phyloP scores from a whole-genome alignment of 257 asterid genomes.

The Ophiorrhiza pumila region DNA sequence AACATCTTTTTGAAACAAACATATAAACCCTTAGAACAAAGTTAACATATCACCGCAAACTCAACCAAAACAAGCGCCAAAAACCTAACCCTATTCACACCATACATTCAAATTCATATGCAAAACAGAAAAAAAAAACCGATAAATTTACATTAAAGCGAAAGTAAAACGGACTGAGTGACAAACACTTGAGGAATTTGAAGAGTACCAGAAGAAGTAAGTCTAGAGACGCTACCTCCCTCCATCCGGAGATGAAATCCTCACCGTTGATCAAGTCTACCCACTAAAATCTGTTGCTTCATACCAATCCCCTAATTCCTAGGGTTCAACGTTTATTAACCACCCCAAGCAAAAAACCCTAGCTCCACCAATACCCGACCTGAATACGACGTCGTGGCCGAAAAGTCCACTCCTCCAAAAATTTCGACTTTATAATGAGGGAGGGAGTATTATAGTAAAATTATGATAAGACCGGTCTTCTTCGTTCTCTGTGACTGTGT shows the following conservation, averaged over 20 bases:
- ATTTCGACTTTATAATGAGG: background rate
- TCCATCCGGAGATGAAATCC: constrained; percentile 95
- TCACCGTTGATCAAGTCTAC: constrained; percentile 63
- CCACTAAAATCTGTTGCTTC: constrained; percentile 43
- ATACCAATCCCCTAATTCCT: constrained; percentile 39
- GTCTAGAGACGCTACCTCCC: constrained; percentile 97
- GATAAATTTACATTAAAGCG: background rate
- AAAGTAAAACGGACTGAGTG: constrained; percentile 1
- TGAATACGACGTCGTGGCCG: constrained; percentile 6
- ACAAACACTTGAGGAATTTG: constrained; percentile 43
- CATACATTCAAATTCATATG: background rate
- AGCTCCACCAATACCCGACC: constrained; percentile 9
- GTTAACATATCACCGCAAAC: background rate
- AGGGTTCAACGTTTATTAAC: constrained; percentile 17
- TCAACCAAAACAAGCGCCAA: background rate
- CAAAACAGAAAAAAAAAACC: background rate
- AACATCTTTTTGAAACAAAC: background rate
- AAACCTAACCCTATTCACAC: background rate
- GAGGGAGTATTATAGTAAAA: background rate
- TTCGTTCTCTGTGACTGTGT: background rate
- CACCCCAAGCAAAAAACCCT: constrained; percentile 27
- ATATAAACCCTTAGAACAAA: no score
- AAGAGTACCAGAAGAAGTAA: constrained; percentile 87
- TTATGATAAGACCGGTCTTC: background rate
- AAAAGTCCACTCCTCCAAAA: background rate